A percentile compares a stretch with the other conserved stretches of the same genome.
These are phyloP conservation scores for Rutstroemia sydowiana DNA, from an alignment of 2,329 filamentous ascomycete species.

Conservation along the genomic window DNA sequence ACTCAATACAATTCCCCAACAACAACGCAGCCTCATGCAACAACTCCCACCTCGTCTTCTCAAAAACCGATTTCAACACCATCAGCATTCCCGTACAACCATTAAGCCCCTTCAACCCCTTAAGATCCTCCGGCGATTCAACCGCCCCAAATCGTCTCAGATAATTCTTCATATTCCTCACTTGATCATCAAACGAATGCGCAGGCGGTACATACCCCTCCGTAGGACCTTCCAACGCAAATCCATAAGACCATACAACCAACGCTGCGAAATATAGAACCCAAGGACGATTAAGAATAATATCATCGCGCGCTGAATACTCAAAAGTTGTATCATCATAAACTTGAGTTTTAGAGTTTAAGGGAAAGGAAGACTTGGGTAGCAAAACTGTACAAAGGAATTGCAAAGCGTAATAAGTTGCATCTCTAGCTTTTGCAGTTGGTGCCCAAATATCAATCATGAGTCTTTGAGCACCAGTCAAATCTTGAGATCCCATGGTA, in stretches of 20 bases:
- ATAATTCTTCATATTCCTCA: constrained; percentile 72
- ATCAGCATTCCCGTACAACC: constrained; percentile 74
- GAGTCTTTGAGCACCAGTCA: constrained; percentile 68
- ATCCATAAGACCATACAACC: constrained; percentile 94
- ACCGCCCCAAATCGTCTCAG: constrained; percentile 66
- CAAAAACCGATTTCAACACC: constrained; percentile 74
- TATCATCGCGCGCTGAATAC: constrained; percentile 82
- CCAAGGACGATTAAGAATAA: constrained; percentile 87
- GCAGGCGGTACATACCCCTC: constrained; percentile 36
- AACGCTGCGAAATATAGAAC: constrained; percentile 88
- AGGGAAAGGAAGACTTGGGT: constrained; percentile 36
- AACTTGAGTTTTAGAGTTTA: constrained; percentile 16
- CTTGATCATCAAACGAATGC: constrained; percentile 56
- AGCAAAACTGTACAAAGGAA: constrained; percentile 82
- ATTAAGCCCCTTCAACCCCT: constrained; percentile 68
- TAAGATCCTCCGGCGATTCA: constrained; percentile 68
- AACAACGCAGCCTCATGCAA: constrained; percentile 79
- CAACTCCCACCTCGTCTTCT: constrained; percentile 81
- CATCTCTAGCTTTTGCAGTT: constrained; percentile 79
- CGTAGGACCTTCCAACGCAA: constrained; percentile 76
- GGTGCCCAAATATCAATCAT: constrained; percentile 90
- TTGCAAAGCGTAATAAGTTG: constrained; percentile 84
- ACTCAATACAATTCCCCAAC: constrained; percentile 70
- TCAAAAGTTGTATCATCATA: constrained; percentile 35
- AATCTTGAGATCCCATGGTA: constrained; percentile 74